Base-by-base conservation (phyloP, 768 basidiomycete species). In the Russula compacta region DNA sequence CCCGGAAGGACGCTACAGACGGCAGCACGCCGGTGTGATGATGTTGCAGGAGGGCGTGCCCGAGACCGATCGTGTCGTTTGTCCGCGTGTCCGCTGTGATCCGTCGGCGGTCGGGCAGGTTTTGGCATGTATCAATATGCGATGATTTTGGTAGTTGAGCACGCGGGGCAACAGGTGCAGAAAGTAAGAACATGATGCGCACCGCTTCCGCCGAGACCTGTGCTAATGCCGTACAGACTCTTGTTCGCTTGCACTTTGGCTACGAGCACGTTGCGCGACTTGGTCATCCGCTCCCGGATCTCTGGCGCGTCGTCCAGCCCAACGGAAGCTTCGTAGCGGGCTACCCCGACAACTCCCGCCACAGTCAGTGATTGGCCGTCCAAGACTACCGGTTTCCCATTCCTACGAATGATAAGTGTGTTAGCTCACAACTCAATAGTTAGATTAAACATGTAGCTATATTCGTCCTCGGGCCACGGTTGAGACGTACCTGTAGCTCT, bases 181-280 rank as follows among this genome's bases (percentile, higher is more conserved):
- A 17, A 47, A 57, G 21, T 3, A 17, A 24, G 60, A 42, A 15
- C 17, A 48, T 44, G 42, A 53, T 29, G 55, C 73, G 50, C 58
- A 77, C 86, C 85, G 68, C 85, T 87, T 17, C 90, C 91, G 42
- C 91, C 92, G 66, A 90, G 93, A 43, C 92, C 92, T 5, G 88
- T 89, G 53, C 86, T 87, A 35, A 93, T 85, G 24, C 92, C 92
- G 64, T 94, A 94, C 24, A 94, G 79, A 65, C 86, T 88, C 52
- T 81, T 78, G n/a, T 83, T 82, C 2, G 77, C 76, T 17, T 79
- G 77, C 47, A 92, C 78, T 73, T 91, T 91, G 68, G 79, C 77
- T 12, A 79, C 74, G 49, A 92, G 82, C 58, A 85, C 80, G 49
- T 77, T 72, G 39, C 86, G 83, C 66, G 85, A 83, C 66, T 81